Evolutionary conservation across 2,329 filamentous ascomycete genomes (phyloP), one percentile per base, ranked within the genome.

Genomic region (Orbilia oligospora): DNA sequence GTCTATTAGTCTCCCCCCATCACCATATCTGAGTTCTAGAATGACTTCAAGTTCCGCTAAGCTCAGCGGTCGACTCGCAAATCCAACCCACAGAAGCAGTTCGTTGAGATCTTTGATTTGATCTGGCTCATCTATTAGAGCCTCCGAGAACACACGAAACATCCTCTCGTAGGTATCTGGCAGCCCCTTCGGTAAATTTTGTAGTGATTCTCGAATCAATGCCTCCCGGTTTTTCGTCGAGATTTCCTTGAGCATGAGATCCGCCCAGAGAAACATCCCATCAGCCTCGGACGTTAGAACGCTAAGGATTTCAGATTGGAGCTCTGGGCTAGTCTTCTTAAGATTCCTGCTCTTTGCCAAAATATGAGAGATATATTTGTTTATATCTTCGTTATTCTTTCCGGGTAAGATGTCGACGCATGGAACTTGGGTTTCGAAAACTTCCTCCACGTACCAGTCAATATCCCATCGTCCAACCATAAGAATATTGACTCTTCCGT

Each of bases 171-270:
- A 70, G 5, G 44, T 58, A 3, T 70, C 66, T 20, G 51, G 20
- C 12, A 70, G 12, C 12, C 51, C 38, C 33, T 16, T 70, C 4
- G 66, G 66, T 14, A 70, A 18, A 9, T 61, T 70, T 38, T 70
- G 20, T 18, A 70, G 22, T 6, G 41, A 20, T 36, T 36, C 12
- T 16, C 66, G 66, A 33, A 70, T 41, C 6, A 36, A 10, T 14
- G 14, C 14, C 20, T 58, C 51, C 16, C 66, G 33, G 38, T 48
- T 61, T 27, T 70, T 70, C 16, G 38, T 24, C 22, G 27, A 58
- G 5, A 70, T 30, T 51, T 70, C 66, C 33, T 70, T 70, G 5
- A 70, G 16, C 18, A n/a, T n/a, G n/a, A n/a, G n/a, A n/a, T n/a
- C n/a, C n/a, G n/a, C n/a, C n/a, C n/a, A n/a, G n/a, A n/a, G n/a